Percentiles rank a stretch among this genome's conserved stretches.
phyloP scores from a whole-genome alignment of 306 rosid species.

The Psophocarpus tetragonolobus region DNA sequence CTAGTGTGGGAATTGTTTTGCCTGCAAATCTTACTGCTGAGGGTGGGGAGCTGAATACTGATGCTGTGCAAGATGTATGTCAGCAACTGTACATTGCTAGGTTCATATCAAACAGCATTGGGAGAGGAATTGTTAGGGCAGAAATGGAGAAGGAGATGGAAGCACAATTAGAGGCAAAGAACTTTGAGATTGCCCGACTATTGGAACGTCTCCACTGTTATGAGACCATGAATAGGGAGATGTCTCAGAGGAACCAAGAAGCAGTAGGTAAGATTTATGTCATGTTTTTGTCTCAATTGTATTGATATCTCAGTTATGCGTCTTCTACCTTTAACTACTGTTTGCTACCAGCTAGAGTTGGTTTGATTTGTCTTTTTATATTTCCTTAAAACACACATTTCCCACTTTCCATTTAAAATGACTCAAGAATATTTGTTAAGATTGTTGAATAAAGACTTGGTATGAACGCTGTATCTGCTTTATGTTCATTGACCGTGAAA shows the following conservation, averaged over 20 bases:
- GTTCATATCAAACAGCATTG: conserved; percentile 75
- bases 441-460: conserved; percentile 14
- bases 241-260: conserved; percentile 98
- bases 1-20: conserved; percentile 65
- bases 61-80: conserved; percentile 64
- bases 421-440: neutral
- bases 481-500: conserved; percentile 8
- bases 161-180: conserved; percentile 70
- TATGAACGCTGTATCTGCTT: neutral
- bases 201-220: conserved; percentile 80
- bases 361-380: conserved; percentile 5
- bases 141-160: conserved; percentile 86
- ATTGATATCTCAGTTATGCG: neutral
- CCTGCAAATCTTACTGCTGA: conserved; percentile 57
- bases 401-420: conserved; percentile 5
- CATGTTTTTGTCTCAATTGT: neutral
- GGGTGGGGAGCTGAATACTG: conserved; percentile 48
- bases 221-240: conserved; percentile 94
- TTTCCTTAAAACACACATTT: neutral
- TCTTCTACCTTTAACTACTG: neutral
- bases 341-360: neutral
- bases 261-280: conserved; percentile 69
- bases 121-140: conserved; percentile 83
- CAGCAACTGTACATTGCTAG: conserved; percentile 82
- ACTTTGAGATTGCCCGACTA: conserved; percentile 90